phyloP scores from a whole-genome alignment of 1,139 yeast genomes.

The Protomyces inouyei region DNA sequence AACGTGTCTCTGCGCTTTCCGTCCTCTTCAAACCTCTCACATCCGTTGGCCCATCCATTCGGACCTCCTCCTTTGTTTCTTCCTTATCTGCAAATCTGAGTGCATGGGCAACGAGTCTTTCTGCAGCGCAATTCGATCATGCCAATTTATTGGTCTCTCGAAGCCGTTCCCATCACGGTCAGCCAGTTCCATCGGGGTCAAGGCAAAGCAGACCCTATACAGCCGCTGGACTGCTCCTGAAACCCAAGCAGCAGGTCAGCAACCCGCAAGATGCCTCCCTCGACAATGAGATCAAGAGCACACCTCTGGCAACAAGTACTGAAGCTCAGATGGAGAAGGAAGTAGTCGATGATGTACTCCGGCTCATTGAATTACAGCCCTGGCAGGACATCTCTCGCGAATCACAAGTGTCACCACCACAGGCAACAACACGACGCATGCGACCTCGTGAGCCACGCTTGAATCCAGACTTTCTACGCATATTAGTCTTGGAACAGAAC shows the following conservation, averaged over 20 bases:
- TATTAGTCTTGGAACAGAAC: conserved; percentile 40
- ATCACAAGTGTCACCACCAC: neutral
- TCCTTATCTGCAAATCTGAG: conserved; percentile 9
- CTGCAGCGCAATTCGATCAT: conserved; percentile 13
- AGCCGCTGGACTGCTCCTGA: neutral
- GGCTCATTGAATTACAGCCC: conserved; percentile 9
- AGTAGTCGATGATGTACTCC: neutral
- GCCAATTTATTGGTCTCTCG: neutral
- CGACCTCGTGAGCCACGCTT: conserved; percentile 37
- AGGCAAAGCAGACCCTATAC: neutral
- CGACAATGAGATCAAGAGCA: too few relatives aligned
- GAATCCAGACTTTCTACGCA: conserved; percentile 41
- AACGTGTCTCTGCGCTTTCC: conserved; percentile 9
- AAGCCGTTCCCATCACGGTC: neutral
- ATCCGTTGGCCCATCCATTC: conserved; percentile 6
- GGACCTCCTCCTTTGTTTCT: conserved; percentile 11
- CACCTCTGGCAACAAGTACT: neutral
- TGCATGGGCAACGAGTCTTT: conserved; percentile 17
- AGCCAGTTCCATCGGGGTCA: neutral
- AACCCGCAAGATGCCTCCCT: too few relatives aligned
- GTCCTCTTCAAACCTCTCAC: conserved; percentile 11
- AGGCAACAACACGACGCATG: neutral
- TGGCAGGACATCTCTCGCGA: neutral
- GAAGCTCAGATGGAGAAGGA: neutral
- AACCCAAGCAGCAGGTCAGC: too few relatives aligned